These are phyloP conservation scores for Schwanniomyces pseudopolymorphus DNA, from an alignment of 805 yeast species.

Conservation along the genomic window DNA sequence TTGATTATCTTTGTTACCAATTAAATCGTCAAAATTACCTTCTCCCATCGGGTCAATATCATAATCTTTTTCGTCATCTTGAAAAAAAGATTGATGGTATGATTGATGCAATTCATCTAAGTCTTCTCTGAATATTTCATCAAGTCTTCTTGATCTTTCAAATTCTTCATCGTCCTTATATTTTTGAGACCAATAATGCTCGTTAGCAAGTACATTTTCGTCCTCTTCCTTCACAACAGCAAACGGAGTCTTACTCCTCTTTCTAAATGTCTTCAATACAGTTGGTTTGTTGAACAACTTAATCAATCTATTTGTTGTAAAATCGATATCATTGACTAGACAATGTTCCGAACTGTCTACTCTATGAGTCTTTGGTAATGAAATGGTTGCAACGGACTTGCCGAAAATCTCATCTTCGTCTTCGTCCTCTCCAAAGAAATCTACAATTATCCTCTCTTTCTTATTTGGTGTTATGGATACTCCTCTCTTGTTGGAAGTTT, in stretches of 20 bases:
- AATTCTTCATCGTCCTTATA: conserved; percentile 44
- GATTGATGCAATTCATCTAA: conserved; percentile 19
- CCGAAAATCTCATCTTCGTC: conserved; percentile 35
- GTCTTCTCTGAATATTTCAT: conserved; percentile 3
- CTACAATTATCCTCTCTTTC: conserved; percentile 19
- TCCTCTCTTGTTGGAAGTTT: conserved; percentile 16
- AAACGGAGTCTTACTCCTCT: background rate
- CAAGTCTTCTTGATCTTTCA: conserved; percentile 4
- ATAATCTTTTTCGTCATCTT: conserved; percentile 7
- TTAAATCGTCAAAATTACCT: conserved; percentile 3
- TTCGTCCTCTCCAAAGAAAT: conserved; percentile 32
- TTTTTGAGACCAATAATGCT: conserved; percentile 68
- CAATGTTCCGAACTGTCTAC: conserved; percentile 30
- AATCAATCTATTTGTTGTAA: conserved; percentile 65
- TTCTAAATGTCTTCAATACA: conserved; percentile 2
- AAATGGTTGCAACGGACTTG: conserved; percentile 16
- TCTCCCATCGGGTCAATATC: conserved; percentile 6
- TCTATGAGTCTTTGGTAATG: conserved; percentile 13
- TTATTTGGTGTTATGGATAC: conserved; percentile 8
- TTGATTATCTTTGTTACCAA: conserved; percentile 9
- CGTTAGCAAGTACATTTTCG: conserved; percentile 47
- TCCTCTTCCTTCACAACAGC: background rate
- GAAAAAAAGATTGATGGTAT: conserved; percentile 13
- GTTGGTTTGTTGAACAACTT: conserved; percentile 66
- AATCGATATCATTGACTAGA: conserved; percentile 72